These are phyloP conservation scores for Incumbomyces lentus DNA, from an alignment of 2,329 filamentous ascomycete species.

Conservation along the genomic window DNA sequence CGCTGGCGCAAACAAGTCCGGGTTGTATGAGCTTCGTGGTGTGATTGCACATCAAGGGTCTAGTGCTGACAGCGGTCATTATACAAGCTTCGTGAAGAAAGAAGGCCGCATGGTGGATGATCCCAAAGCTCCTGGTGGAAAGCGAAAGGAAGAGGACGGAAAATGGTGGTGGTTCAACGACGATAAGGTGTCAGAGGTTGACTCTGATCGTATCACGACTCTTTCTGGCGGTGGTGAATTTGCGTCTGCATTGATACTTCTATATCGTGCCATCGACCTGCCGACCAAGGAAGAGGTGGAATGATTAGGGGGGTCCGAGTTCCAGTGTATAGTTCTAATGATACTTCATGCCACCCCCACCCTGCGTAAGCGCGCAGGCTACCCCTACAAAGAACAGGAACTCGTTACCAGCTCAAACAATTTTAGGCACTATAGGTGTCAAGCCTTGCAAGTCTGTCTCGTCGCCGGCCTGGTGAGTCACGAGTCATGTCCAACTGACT, in stretches of 20 bases:
- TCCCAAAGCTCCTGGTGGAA: slow-evolving; percentile 55
- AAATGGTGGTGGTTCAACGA: slow-evolving; percentile 99
- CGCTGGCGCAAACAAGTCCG: slow-evolving; percentile 80
- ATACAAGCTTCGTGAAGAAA: slow-evolving; percentile 97
- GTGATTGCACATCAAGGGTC: slow-evolving; percentile 95
- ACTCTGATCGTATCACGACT: slow-evolving; percentile 79
- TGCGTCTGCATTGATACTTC: slow-evolving; percentile 41
- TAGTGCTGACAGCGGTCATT: slow-evolving; percentile 93
- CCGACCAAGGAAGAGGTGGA: slow-evolving; percentile 33
- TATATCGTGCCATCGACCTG: slow-evolving; percentile 41
- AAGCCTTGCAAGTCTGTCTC: too few species aligned
- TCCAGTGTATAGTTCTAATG: too few species aligned
- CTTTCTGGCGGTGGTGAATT: slow-evolving; percentile 67
- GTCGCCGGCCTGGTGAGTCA: too few species aligned
- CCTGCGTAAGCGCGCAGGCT: too few species aligned
- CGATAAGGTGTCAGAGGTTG: slow-evolving; percentile 89
- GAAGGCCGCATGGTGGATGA: slow-evolving; percentile 52
- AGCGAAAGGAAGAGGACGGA: slow-evolving; percentile 70
- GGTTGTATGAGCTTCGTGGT: slow-evolving; percentile 85
- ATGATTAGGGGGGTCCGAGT: slow-evolving; percentile 3
- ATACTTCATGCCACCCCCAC: too few species aligned
- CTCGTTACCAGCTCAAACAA: too few species aligned
- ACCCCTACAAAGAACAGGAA: too few species aligned
- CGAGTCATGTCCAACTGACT: too few species aligned
- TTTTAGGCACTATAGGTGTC: too few species aligned